These are phyloP conservation scores for Claviceps arundinis DNA, from an alignment of 2,329 filamentous ascomycete genomes.

Conservation along the genomic window DNA sequence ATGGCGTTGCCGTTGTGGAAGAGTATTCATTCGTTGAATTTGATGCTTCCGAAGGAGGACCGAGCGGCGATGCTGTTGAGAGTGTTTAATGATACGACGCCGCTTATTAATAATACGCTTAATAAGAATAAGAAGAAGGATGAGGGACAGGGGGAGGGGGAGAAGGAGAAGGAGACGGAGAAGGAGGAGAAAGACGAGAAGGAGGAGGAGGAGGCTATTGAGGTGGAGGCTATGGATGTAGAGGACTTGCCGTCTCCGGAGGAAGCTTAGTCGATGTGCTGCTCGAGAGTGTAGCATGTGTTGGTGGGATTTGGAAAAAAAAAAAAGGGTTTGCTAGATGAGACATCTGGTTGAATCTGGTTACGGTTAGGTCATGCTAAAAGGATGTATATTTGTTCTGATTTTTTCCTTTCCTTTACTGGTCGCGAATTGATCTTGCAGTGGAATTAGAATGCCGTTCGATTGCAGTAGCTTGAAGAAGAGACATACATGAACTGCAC, in stretches of 20 bases:
- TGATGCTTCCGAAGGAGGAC: conserved; percentile 98
- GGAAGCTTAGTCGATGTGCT: neutral
- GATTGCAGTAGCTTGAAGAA: too few relatives aligned
- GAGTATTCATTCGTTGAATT: conserved; percentile 78
- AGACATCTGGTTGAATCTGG: too few relatives aligned
- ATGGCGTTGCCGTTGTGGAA: conserved; percentile 93
- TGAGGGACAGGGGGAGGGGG: neutral
- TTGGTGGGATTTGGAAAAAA: too few relatives aligned
- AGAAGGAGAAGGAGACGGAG: neutral
- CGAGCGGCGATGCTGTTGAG: conserved; percentile 81
- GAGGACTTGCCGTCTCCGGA: conserved; percentile 26
- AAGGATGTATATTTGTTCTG: too few relatives aligned
- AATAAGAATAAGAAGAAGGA: conserved; percentile 31
- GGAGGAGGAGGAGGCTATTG: conserved; percentile 12
- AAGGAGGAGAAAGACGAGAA: conserved; percentile 6
- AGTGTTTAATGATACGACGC: conserved; percentile 79
- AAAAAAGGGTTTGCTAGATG: too few relatives aligned
- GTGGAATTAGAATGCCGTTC: too few relatives aligned
- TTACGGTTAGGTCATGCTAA: too few relatives aligned
- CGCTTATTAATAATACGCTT: conserved; percentile 58
- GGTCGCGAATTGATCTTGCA: too few relatives aligned
- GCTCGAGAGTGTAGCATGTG: too few relatives aligned
- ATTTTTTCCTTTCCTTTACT: too few relatives aligned
- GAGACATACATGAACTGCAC: too few relatives aligned
- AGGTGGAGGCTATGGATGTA: conserved; percentile 15